phyloP scores from a whole-genome alignment of 306 rosid species.

The Abrus pulchellus region DNA sequence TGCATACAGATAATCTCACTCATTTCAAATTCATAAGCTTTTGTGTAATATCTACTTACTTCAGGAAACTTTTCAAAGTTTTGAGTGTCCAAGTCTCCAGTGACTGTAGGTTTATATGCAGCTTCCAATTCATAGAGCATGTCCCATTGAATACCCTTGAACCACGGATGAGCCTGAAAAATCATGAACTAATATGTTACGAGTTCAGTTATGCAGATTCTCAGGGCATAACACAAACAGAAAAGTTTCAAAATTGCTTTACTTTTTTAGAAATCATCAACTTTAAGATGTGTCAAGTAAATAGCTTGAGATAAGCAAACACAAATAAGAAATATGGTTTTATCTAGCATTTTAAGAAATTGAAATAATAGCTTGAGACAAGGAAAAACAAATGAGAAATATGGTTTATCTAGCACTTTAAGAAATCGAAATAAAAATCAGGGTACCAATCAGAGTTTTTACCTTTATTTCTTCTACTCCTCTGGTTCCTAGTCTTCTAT shows the following conservation, averaged over 20 bases:
- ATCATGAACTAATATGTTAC: constrained; percentile 35
- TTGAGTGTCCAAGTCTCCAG: constrained; percentile 94
- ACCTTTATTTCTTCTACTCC: constrained; percentile 98
- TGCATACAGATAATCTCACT: constrained; percentile 5
- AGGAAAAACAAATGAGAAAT: constrained; percentile 37
- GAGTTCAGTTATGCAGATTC: constrained; percentile 27
- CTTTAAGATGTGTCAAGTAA: constrained; percentile 18
- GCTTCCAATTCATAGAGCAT: constrained; percentile 94
- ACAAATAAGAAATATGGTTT: constrained; percentile 11
- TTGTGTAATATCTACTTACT: constrained; percentile 61
- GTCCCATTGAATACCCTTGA: constrained; percentile 84
- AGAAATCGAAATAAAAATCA: constrained; percentile 18
- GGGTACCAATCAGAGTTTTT: constrained; percentile 45
- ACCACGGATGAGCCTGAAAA: constrained; percentile 97
- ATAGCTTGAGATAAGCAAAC: constrained; percentile 32
- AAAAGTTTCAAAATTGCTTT: constrained; percentile 11
- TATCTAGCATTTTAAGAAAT: constrained; percentile 27
- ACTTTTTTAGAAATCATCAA: constrained; percentile 2
- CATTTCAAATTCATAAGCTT: constrained; percentile 36
- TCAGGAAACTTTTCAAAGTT: constrained; percentile 98
- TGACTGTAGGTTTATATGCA: constrained; percentile 85
- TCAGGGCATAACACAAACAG: constrained; percentile 32
- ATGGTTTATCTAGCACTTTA: constrained; percentile 21
- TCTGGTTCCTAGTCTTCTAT: constrained; percentile 85
- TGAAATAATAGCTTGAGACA: constrained; percentile 27